Evolutionary conservation across 2,329 filamentous ascomycete species (phyloP), one percentile per base, ranked within the genome.

Genomic region (Cladophialophora carrionii): DNA sequence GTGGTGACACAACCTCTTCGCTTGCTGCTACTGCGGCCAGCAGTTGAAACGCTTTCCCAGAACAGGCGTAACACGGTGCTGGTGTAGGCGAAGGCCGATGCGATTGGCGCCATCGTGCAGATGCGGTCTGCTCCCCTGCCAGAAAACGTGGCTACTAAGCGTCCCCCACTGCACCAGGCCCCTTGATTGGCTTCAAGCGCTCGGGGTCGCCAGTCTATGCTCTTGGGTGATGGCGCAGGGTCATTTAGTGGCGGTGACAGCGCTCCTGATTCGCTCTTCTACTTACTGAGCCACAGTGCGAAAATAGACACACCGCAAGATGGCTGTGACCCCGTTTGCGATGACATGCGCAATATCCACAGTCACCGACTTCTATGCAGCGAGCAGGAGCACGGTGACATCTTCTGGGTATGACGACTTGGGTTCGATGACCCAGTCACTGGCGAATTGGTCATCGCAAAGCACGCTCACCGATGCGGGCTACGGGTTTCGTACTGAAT

Each of bases 21-120:
- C 37, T n/a, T 43, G 37, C 37, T 43, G 37, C 37, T 43, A n/a
- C 31, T 43, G 51, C 52, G 24, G 37, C 26, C 52, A 9, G 31
- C 57, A 22, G 32, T 58, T 7, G 48, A 60, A 54, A 51, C 57
- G 48, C 57, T 26, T 60, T 51, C 57, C 48, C 49, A 31, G 31
- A 24, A 32, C 29, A 37, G 34, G 9, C 6, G 31, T 41, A 67
- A 62, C 61, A 62, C 60, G 32, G 57, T 61, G 46, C 24, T 60
- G 20, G 4, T 57, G 54, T 61, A 68, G 67, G 61, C 67, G 67
- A 68, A 29, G 56, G 62, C 64, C 64, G 64, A 69, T 65, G 62
- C 67, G 62, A 69, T 69, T 67, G 67, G 67, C 64, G 67, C 64
- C 64, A 66, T 67, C 62, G 62, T 64, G 67, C 62, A 65, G 67